Base-by-base conservation (phyloP, 2,329 filamentous ascomycete genomes). In the Myriosclerotinia curreyana region DNA sequence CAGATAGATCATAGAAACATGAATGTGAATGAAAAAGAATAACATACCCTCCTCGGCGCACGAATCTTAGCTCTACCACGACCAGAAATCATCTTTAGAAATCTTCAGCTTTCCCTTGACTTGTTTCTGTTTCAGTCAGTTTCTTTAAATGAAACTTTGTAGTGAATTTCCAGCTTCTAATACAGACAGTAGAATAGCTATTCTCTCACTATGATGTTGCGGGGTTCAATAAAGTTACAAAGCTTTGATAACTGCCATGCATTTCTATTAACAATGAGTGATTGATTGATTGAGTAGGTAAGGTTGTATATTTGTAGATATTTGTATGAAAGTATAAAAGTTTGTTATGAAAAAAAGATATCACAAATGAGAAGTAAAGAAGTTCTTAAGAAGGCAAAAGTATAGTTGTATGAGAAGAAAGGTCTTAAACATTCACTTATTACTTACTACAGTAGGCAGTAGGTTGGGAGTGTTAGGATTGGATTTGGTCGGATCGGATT, bases 41-140 rank as follows among this genome's bases (percentile, higher is more conserved):
- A 51, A 82, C 86, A 75, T 80, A 91, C 88, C 76, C 85, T 81
- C 74, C 86, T 80, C 44, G 88, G 88, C 64, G 87, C 83, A 61
- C 87, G 79, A 66, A 91, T 90, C 74, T 87, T 89, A 52, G 82
- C 79, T 73, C 78, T 77, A 64, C 80, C 80, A 70, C 80, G 77
- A 66, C 80, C 80, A 8, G 80, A 80, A 69, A 82, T 81, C 80
- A 82, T 82, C 34, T 67, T 63, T 49, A 15, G 31, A 22, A 28
- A n/a, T 31, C 11, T 49, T 56, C 42, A 22, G n/a, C 8, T 49
- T 55, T 8, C 4, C 1, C 3, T 44, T 22, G 28, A 31, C 28
- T 31, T 31, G 28, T 31, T 31, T 31, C n/a, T n/a, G n/a, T n/a
- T n/a, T n/a, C n/a, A n/a, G n/a, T n/a, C 28, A 31, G 28, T 31